Percentiles rank a stretch among this genome's conserved stretches.
phyloP scores from a whole-genome alignment of 495 filamentous ascomycete species.

The Annulohypoxylon nitens region DNA sequence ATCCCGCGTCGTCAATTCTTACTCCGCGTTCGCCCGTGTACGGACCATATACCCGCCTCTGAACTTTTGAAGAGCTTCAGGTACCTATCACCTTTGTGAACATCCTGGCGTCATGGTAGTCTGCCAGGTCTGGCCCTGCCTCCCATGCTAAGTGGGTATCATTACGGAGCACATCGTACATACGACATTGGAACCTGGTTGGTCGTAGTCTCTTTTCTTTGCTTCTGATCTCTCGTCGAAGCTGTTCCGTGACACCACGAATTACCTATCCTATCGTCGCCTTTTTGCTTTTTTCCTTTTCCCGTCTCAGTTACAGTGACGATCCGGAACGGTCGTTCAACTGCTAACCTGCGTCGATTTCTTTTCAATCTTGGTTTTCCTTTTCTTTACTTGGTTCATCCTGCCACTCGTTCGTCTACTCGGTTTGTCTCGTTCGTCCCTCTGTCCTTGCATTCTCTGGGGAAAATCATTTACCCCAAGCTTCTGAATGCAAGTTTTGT shows the following conservation, averaged over 20 bases:
- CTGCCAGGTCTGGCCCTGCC: constrained; percentile 44
- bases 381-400: constrained; percentile 31
- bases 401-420: constrained; percentile 14
- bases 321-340: constrained; percentile 33
- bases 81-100: constrained; percentile 26
- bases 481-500: background rate
- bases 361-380: constrained; percentile 27
- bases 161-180: constrained; percentile 40
- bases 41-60: constrained; percentile 17
- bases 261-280: constrained; percentile 22
- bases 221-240: constrained; percentile 38
- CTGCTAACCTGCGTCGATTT: constrained; percentile 16
- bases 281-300: constrained; percentile 32
- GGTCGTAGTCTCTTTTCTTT: constrained; percentile 39
- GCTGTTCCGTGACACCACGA: constrained; percentile 26
- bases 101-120: constrained; percentile 40
- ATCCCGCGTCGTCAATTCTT: constrained; percentile 37
- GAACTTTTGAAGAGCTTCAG: constrained; percentile 11
- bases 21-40: constrained; percentile 29
- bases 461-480: constrained; percentile 32
- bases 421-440: constrained; percentile 21
- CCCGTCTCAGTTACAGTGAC: constrained; percentile 34
- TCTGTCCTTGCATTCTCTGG: constrained; percentile 39
- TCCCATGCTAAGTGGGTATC: constrained; percentile 43
- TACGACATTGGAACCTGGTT: constrained; percentile 47